phyloP scores from a whole-genome alignment of 2,329 filamentous ascomycete genomes.

The Corynespora cassiicola region DNA sequence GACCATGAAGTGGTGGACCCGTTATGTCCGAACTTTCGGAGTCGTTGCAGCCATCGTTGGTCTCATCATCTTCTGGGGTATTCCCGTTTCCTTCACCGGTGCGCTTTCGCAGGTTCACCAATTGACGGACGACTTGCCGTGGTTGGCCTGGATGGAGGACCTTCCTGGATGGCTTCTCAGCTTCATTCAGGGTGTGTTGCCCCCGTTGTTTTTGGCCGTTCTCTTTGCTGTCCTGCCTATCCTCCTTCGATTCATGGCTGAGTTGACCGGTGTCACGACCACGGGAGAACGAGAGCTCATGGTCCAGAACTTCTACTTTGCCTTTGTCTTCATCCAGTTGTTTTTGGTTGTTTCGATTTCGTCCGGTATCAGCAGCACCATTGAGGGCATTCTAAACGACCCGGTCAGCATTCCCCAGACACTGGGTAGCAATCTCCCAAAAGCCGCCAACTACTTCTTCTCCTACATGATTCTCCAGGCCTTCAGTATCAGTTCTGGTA shows the following conservation, averaged over 20 bases:
- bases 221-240: constrained; percentile 83
- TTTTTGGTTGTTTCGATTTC: constrained; percentile 92
- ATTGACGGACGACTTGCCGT: constrained; percentile 69
- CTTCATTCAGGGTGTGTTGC: constrained; percentile 84
- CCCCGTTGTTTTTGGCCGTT: constrained; percentile 76
- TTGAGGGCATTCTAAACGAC: constrained; percentile 69
- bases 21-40: constrained; percentile 73
- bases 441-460: constrained; percentile 95
- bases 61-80: constrained; percentile 87
- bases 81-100: constrained; percentile 89
- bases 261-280: constrained; percentile 80
- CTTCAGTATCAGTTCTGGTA: constrained; percentile 87
- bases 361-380: constrained; percentile 71
- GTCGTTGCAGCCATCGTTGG: constrained; percentile 71
- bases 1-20: constrained; percentile 93
- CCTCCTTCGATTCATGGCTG: constrained; percentile 75
- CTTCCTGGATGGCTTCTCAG: constrained; percentile 68
- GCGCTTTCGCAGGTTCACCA: constrained; percentile 78
- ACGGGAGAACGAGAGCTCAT: constrained; percentile 78
- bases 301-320: constrained; percentile 93
- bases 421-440: constrained; percentile 81
- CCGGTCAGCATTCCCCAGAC: constrained; percentile 72
- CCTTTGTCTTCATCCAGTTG: constrained; percentile 91
- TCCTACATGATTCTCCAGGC: constrained; percentile 97
- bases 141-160: constrained; percentile 72